Percentiles rank a stretch among this genome's conserved stretches.
Evolutionary conservation across 192 early-diverging fungal species (phyloP).

Genomic region (Lunasporangiospora selenospora): DNA sequence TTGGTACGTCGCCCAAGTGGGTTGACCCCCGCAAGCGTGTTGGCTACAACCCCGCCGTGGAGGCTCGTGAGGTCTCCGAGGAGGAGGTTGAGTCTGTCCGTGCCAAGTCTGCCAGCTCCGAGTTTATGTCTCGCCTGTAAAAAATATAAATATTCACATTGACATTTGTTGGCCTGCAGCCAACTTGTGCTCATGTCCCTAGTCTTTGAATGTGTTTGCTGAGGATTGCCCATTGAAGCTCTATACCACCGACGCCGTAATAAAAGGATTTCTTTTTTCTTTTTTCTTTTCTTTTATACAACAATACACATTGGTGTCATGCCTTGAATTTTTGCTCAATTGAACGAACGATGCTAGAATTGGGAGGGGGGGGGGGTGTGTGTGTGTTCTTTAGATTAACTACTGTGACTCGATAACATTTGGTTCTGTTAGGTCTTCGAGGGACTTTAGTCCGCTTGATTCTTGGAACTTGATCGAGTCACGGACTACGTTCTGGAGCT

Average conservation of each 20-base stretch:
- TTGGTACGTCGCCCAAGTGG: conserved; percentile 29
- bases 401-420: too few species aligned
- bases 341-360: too few species aligned
- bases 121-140: conserved; percentile 51
- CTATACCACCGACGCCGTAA: too few species aligned
- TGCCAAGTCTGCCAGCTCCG: conserved; percentile 45
- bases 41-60: conserved; percentile 66
- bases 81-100: conserved; percentile 62
- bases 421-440: conserved; percentile 38
- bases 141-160: neutral
- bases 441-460: conserved; percentile 18
- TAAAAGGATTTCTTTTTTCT: too few species aligned
- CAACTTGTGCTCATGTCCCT: too few species aligned
- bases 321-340: too few species aligned
- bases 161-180: neutral
- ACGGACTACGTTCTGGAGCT: conserved; percentile 40
- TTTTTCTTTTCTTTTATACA: too few species aligned
- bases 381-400: too few species aligned
- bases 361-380: too few species aligned
- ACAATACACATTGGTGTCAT: too few species aligned
- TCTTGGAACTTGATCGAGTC: conserved; percentile 45
- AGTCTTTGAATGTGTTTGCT: too few species aligned
- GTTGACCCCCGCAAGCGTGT: conserved; percentile 47
- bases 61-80: conserved; percentile 63
- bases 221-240: too few species aligned